phyloP scores from a whole-genome alignment of 2,329 filamentous ascomycete species.

The Fusarium cyanostomum region DNA sequence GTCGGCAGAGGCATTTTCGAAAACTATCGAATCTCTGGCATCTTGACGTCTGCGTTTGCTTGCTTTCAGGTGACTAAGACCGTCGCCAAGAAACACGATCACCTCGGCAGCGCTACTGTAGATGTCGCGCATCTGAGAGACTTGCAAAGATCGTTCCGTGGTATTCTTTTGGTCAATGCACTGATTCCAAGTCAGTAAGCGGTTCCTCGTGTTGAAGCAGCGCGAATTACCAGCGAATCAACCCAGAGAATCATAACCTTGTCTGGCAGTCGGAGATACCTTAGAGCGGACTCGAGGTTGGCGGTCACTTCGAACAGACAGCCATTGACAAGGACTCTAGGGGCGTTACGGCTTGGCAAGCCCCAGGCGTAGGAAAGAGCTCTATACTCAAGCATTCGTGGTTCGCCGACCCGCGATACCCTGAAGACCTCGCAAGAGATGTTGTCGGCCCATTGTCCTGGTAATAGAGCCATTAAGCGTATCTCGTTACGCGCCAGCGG shows the following conservation, averaged over 20 bases:
- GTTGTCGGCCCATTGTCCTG: neutral
- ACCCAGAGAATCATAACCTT: neutral
- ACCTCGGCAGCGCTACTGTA: neutral
- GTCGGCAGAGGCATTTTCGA: neutral
- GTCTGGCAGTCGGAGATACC: neutral
- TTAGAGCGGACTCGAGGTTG: neutral
- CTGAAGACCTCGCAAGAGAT: neutral
- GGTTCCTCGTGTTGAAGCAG: too few species aligned
- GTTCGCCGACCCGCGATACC: neutral
- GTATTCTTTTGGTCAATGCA: neutral
- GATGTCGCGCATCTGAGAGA: neutral
- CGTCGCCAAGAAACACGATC: neutral
- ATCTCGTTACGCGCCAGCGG: neutral
- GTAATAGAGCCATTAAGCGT: neutral
- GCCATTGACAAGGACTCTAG: neutral
- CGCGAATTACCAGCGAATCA: neutral
- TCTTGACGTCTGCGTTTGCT: neutral
- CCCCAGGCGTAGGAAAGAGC: slow-evolving; percentile 1
- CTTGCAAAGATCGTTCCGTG: neutral
- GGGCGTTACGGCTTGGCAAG: neutral
- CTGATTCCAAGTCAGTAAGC: neutral
- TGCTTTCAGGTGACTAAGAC: neutral
- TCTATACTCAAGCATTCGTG: neutral
- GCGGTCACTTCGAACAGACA: neutral
- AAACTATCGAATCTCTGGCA: neutral